phyloP scores from a whole-genome alignment of 345 rosid genomes.

The Raphanus raphanistrum region DNA sequence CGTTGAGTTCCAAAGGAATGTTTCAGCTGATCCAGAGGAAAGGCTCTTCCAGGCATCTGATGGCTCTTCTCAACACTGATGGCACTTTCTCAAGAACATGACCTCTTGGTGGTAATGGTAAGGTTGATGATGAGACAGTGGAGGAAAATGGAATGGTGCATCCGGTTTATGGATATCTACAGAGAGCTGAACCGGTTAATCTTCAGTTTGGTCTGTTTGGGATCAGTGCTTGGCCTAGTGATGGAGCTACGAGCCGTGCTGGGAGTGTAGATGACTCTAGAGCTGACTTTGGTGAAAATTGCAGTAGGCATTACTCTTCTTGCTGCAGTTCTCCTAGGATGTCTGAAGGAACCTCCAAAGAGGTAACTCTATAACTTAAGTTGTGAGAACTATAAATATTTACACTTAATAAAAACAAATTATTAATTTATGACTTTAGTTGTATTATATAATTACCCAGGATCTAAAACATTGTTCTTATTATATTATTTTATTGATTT shows the following conservation, averaged over 20 bases:
- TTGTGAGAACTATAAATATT: no score
- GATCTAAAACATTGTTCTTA: background rate
- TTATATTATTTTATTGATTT: no score
- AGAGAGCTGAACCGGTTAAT: constrained; percentile 88
- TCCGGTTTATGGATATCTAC: constrained; percentile 81
- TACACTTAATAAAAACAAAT: background rate
- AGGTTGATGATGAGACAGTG: constrained; percentile 47
- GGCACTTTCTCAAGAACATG: constrained; percentile 96
- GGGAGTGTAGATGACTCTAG: constrained; percentile 49
- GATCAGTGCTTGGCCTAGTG: constrained; percentile 33
- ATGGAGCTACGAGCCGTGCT: background rate
- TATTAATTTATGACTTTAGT: background rate
- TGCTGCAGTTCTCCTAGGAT: constrained; percentile 96
- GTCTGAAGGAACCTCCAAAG: constrained; percentile 85
- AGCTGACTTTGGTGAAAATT: constrained; percentile 74
- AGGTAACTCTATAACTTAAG: constrained; percentile 47
- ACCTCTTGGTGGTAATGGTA: constrained; percentile 64
- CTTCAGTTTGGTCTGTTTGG: constrained; percentile 96
- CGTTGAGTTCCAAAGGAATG: constrained; percentile 95
- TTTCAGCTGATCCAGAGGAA: constrained; percentile 93
- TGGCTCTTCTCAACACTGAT: constrained; percentile 95
- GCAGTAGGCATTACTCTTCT: constrained; percentile 82
- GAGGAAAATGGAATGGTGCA: constrained; percentile 50
- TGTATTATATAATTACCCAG: no score
- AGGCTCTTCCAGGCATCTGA: constrained; percentile 92